Base-by-base conservation (phyloP, 768 basidiomycete species). In the Leccinum pellstonianum region DNA sequence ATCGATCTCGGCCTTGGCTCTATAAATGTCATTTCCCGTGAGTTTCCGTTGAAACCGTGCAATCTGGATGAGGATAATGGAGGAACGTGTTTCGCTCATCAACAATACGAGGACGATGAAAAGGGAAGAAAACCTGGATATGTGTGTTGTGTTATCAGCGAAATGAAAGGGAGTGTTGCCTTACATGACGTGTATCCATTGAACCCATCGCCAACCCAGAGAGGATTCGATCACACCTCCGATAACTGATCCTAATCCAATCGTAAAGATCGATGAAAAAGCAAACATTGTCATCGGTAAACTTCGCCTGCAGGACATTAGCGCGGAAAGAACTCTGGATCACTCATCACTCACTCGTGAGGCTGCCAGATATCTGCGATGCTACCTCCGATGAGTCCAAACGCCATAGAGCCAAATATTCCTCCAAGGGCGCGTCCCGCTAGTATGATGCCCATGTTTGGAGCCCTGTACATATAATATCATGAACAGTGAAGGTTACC, bases 131-230 rank as follows among this genome's bases (percentile, higher is more conserved):
- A 84, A 68, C 59, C 90, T 88, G 54, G 21, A 27, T 46, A 53
- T 52, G 56, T 54, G 50, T 53, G 29, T 21, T 17, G 5, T n/a
- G 10, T 8, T 5, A 29, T 14, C 23, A 29, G 17, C 19, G 11
- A 38, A n/a, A 7, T 5, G 33, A 54, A 19, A 21, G 25, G 4
- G 49, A 19, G 2, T 2, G 10, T 48, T 12, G 31, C 31, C 66
- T 56, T 52, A 84, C 86, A 87, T 87, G 67, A 84, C 73, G 59
- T 86, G 83, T 12, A 91, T 79, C 90, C 90, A 93, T 66, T 90
- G 83, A 19, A 93, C 88, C 89, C 91, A 92, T 41, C 90, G 76
- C 90, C 91, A 93, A 61, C 79, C 79, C 5, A 91, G 73, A 31
- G 74, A 74, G 0, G 81, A 78, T 65, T 90, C 83, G 35, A 90